Base-by-base conservation (phyloP, 2,329 filamentous ascomycete species). In the Pseudonectria buxi region DNA sequence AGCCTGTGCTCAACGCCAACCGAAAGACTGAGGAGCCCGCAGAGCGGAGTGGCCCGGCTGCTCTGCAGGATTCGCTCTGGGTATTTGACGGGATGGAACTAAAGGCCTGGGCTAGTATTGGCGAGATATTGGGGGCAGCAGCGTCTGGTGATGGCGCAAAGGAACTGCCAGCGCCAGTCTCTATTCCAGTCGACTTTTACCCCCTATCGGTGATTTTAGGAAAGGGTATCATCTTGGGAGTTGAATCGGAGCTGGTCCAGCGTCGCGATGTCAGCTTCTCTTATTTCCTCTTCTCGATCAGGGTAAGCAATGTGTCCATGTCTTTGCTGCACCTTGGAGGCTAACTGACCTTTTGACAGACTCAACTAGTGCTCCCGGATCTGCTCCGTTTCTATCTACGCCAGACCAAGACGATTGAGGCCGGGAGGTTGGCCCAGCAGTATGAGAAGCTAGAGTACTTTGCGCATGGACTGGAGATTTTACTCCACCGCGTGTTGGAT, bases 231-330 rank as follows among this genome's bases (percentile, higher is more conserved):
- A 70, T 95, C 3, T 71, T 96, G 33, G 92, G 92, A 1, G 78
- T 96, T 10, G 92, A 98, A 56, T 82, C 89, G 1, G 92, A 96
- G 50, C 69, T 96, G 41, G 81, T 94, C n/a, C 90, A 96, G 61
- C 78, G 92, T 37, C 81, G 89, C 33, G 90, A 98, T 61, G 78
- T 94, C 40, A 86, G 76, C 48, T 96, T 96, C 65, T 86, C 89
- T 1, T 88, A 87, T 56, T 83, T 94, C 56, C 83, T 88, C 47
- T 90, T 94, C 59, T 77, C 83, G 15, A 90, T 94, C 32, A 74
- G 92, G 62, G 87, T 92, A 72, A 62, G 82, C 65, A 30, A 13
- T 27, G 18, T 22, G 9, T 5, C 18, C 18, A 22, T n/a, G 18
- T 9, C 18, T 6, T 22, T 9, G 5, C 5, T 11, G 13, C 30